phyloP scores from a whole-genome alignment of 2,329 filamentous ascomycete genomes.

The Alternaria viburni region DNA sequence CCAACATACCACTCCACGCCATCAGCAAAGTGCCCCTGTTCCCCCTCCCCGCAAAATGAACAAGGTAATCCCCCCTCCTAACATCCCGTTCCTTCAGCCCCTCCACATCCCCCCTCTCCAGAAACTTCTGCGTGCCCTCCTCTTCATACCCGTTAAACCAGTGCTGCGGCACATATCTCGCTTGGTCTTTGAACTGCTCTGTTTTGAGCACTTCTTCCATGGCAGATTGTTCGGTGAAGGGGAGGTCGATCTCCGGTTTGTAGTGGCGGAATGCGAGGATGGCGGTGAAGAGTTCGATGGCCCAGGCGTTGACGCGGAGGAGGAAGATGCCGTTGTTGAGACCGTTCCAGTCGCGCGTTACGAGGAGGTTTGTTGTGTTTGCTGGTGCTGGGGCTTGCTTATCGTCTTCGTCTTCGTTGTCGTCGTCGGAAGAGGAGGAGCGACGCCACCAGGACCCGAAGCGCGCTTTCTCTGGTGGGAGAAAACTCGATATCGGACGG shows the following conservation, averaged over 20 bases:
- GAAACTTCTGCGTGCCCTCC: constrained; percentile 27
- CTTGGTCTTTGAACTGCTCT: constrained; percentile 37
- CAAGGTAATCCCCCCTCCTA: constrained; percentile 50
- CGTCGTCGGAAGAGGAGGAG: no score
- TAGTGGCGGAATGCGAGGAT: constrained; percentile 51
- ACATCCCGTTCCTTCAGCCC: constrained; percentile 46
- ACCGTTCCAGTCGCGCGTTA: constrained; percentile 50
- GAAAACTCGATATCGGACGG: constrained; percentile 49
- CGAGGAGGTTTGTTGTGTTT: constrained; percentile 42
- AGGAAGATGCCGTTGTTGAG: constrained; percentile 55
- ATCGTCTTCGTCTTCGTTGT: no score
- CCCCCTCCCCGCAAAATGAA: constrained; percentile 52
- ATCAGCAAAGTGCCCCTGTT: constrained; percentile 45
- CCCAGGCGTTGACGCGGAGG: constrained; percentile 49
- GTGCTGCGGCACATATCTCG: constrained; percentile 49
- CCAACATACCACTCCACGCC: constrained; percentile 39
- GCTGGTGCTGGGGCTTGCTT: no score
- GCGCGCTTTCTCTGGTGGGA: constrained; percentile 37
- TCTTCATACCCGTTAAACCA: constrained; percentile 54
- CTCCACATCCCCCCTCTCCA: constrained; percentile 39
- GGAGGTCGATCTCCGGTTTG: constrained; percentile 42
- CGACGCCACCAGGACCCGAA: constrained; percentile 21
- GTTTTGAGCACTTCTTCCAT: constrained; percentile 50
- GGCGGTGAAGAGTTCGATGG: constrained; percentile 48
- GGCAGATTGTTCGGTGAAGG: constrained; percentile 51